Base-by-base conservation (phyloP, 2,329 filamentous ascomycete species). In the Moelleriella libera region DNA sequence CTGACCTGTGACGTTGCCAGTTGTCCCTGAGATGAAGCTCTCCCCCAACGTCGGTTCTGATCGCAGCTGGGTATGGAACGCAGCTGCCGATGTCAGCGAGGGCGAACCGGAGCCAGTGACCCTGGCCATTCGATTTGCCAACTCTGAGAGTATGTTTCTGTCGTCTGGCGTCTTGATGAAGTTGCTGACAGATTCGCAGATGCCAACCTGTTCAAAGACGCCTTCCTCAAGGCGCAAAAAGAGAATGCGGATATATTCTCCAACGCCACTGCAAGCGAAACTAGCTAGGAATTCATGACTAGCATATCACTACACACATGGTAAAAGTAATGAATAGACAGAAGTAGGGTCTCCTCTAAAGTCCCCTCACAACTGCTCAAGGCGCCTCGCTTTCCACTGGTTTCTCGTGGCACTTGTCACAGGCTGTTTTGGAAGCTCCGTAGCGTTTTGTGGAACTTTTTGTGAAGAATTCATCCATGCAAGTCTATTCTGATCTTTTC, bases 11-110 rank as follows among this genome's bases (percentile, higher is more conserved):
- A 21, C 12, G 30, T 37, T 39, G 41, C 30, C 45, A 94, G 89
- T 98, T 62, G 88, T 94, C 52, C 90, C 90, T 53, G 90, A 96
- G 70, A 97, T 98, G 90, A 96, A 95, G 76, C 83, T 98, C 54
- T 90, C 86, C 52, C 88, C 92, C 69, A 98, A 98, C 67, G 89
- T 97, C 57, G 92, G 92, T 61, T 94, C 87, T 61, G 92, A 98
- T 75, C 85, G 92, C 67, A 94, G 85, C 73, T 98, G 92, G 92
- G 92, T 98, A 57, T 98, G 92, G 92, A 97, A 95, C 63, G 90
- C 89, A 51, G 85, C 89, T 49, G 92, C 92, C 56, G 92, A 98
- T 75, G 90, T 97, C 58, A 95, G 88, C 63, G 92, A 98, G 76
- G 92, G 92, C 52, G 90, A 96, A 74, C 85, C 92, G 53, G 92